Evolutionary conservation across 2,329 filamentous ascomycete species (phyloP), one percentile per base, ranked within the genome.

Genomic region (Penicillium digitatum): DNA sequence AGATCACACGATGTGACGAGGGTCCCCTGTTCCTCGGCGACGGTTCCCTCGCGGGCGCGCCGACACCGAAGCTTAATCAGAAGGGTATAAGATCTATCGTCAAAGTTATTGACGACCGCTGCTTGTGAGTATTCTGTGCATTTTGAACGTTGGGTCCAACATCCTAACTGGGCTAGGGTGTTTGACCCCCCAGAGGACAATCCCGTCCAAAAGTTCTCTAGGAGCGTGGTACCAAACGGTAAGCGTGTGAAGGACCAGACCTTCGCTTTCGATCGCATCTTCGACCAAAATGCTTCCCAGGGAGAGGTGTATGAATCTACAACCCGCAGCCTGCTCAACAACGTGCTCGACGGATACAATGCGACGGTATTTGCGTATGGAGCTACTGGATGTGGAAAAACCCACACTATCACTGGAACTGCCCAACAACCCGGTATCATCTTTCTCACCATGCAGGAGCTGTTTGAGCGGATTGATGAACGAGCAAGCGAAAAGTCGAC

Each of bases 301-400:
- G 87, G 84, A 55, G 94, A 99, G 69, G 90, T 99, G 1, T 99
- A 97, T 79, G 94, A 97, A 73, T 83, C 89, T 14, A 97, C 94
- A 0, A 96, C 93, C 1, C 89, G 87, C 72, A 84, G 79, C 53
- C 82, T 99, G n/a, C 83, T 99, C 58, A 93, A 97, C 72, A 96
- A 88, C 70, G 92, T 99, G 16, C 81, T 99, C 55, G 92, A 99
- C 64, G 94, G 94, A 62, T 99, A 96, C 80, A 99, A 99, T 79
- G 94, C 94, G 45, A 99, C 94, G 0, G 94, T 99, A 5, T 99
- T 99, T 72, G 94, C 94, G 47, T 99, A 99, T 73, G 94, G 94
- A 64, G 94, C 94, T 37, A 99, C 94, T 0, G 94, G 94, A 37
- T 99, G 94, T 74, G 94, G 94, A 74, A 99, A 99, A 78, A 99